Percentiles rank a stretch among this genome's conserved stretches.
Conservation (phyloP, 2,329 filamentous ascomycete species). For the Fusarium subtropicale region DNA sequence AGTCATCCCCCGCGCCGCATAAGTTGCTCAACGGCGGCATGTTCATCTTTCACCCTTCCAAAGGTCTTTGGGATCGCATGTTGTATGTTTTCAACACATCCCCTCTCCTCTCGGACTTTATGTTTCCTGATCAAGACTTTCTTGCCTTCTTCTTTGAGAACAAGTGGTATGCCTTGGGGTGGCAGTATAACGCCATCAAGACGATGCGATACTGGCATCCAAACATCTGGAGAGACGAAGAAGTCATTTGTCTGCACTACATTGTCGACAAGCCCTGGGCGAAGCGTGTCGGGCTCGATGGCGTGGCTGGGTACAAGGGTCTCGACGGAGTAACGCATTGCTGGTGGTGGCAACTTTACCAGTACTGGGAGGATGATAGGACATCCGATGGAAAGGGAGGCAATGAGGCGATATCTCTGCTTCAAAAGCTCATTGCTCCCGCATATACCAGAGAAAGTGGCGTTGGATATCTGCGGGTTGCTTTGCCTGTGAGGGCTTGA, state of each 20-base stretch:
- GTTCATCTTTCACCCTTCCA: slow-evolving; percentile 39
- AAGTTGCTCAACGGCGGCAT: slow-evolving; percentile 40
- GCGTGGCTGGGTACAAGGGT: slow-evolving; percentile 33
- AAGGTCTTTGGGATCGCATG: slow-evolving; percentile 32
- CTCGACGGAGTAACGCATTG: slow-evolving; percentile 33
- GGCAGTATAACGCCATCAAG: slow-evolving; percentile 43
- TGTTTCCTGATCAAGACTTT: slow-evolving; percentile 41
- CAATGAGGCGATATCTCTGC: slow-evolving; percentile 12
- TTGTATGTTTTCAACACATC: slow-evolving; percentile 27
- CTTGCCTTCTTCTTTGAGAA: slow-evolving; percentile 33
- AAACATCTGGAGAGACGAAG: slow-evolving; percentile 39
- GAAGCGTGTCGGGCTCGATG: slow-evolving; percentile 27
- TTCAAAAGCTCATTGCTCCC: slow-evolving; percentile 17
- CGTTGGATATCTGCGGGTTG: neutral
- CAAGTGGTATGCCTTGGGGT: slow-evolving; percentile 39
- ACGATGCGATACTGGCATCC: slow-evolving; percentile 43
- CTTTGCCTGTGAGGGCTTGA: slow-evolving; percentile 7
- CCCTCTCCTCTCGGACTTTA: slow-evolving; percentile 24
- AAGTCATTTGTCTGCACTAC: slow-evolving; percentile 39
- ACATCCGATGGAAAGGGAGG: slow-evolving; percentile 2
- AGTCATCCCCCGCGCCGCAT: slow-evolving; percentile 12
- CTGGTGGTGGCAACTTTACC: slow-evolving; percentile 42
- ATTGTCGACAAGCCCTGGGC: slow-evolving; percentile 43
- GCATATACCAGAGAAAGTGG: neutral
- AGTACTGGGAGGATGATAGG: slow-evolving; percentile 35